A percentile compares a stretch with the other conserved stretches of the same genome.
Conservation (phyloP, 2,329 filamentous ascomycete species). For the Cercospora sp. region DNA sequence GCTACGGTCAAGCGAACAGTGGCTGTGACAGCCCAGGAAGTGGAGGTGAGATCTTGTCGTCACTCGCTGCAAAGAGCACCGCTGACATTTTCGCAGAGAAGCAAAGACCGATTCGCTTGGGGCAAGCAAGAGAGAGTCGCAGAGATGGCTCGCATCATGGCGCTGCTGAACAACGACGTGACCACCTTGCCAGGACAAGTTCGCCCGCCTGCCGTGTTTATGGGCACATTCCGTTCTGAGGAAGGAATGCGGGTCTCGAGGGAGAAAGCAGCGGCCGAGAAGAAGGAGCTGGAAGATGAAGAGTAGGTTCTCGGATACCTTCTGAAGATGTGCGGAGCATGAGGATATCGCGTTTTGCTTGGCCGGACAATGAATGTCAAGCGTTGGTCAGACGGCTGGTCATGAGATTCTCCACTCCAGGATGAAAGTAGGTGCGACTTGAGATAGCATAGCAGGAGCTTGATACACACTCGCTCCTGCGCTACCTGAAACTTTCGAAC, state of each 20-base stretch:
- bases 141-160: constrained; percentile 19
- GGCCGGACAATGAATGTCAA: not conserved
- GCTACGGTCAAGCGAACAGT: constrained; percentile 1
- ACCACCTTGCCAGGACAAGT: constrained; percentile 7
- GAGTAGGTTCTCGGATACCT: not conserved
- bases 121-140: constrained; percentile 18
- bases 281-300: not conserved
- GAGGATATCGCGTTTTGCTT: not conserved
- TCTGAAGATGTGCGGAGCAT: not conserved
- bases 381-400: not conserved
- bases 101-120: not conserved
- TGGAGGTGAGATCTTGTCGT: not conserved
- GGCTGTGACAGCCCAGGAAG: not conserved
- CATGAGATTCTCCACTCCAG: not conserved
- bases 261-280: not conserved
- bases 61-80: not conserved
- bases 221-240: constrained; percentile 4
- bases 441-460: not conserved
- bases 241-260: constrained; percentile 1
- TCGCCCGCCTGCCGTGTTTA: constrained; percentile 3
- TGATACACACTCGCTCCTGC: not conserved
- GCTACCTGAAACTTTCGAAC: not conserved
- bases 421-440: not conserved
- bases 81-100: not conserved
- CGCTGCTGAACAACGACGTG: constrained; percentile 7